Base-by-base conservation (phyloP, 768 basidiomycete genomes). In the Mycena galericulata region DNA sequence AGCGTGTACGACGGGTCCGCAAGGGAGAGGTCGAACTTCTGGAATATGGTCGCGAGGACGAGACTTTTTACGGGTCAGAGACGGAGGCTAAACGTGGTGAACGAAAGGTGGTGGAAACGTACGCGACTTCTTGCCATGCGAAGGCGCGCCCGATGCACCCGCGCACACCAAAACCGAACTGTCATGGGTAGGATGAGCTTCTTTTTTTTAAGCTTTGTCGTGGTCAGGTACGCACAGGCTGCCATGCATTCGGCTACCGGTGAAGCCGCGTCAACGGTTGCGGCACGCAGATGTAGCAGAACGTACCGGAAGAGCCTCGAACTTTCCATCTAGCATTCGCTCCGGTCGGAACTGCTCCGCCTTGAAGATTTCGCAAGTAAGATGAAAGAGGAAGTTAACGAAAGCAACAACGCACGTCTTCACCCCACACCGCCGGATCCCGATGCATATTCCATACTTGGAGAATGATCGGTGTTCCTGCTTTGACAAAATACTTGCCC, bases 341-440 rank as follows among this genome's bases (percentile, higher is more conserved):
- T 86, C 86, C 2, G 86, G 86, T 41, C 72, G 77, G 74, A 83
- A 86, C 59, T 79, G 77, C 17, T 80, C 72, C 11, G 81, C 85
- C 73, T 86, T 54, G 46, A 15, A 36, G n/a, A n/a, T n/a, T n/a
- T n/a, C n/a, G n/a, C 9, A 11, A 12, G 2, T 12, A 27, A 18
- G 36, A 15, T 29, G 18, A 26, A 24, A 11, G 18, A 10, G 22
- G 18, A 12, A 4, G 2, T 24, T 12, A 3, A 4, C 36, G 20
- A 30, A 46, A 18, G 27, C 18, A 18, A 47, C 8, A 11, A 30
- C 81, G 67, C 70, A 83, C 85, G 70, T 87, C 84, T 45, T 84
- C 83, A 7, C 86, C 86, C 83, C 84, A 87, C 0, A 86, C 81
- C 10, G 67, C 68, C 1, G 83, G 80, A 71, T 87, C 85, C 15